phyloP scores from a whole-genome alignment of 2,329 filamentous ascomycete genomes.

The Exophiala calicioides region DNA sequence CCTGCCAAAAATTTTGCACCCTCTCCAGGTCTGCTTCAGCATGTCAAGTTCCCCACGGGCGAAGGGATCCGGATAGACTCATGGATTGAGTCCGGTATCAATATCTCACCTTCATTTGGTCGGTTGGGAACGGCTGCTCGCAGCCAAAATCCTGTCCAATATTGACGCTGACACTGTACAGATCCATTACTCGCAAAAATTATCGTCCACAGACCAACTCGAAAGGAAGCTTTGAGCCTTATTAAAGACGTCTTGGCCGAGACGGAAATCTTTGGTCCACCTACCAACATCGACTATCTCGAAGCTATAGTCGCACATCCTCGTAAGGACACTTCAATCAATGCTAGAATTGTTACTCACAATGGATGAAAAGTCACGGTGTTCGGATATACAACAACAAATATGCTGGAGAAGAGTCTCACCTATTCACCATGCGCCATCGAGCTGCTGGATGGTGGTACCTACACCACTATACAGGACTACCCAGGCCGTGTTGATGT shows the following conservation, averaged over 20 bases:
- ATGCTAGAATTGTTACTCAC: neutral
- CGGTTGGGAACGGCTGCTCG: neutral
- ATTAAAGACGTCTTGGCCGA: conserved; percentile 46
- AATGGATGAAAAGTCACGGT: conserved; percentile 41
- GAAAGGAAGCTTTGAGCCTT: conserved; percentile 45
- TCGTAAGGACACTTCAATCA: neutral
- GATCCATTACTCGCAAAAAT: conserved; percentile 60
- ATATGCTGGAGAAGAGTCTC: conserved; percentile 38
- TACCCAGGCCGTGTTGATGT: conserved; percentile 55
- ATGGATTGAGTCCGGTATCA: conserved; percentile 60
- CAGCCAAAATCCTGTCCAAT: neutral
- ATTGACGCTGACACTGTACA: conserved; percentile 48
- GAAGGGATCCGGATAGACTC: conserved; percentile 60
- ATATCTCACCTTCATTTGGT: conserved; percentile 48
- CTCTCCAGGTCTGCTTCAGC: conserved; percentile 58
- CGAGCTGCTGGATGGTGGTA: conserved; percentile 57
- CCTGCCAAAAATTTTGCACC: conserved; percentile 60
- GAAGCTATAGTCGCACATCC: conserved; percentile 50
- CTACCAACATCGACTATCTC: conserved; percentile 60
- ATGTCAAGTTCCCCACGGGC: conserved; percentile 55
- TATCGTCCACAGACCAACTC: conserved; percentile 53
- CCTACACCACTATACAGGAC: conserved; percentile 61
- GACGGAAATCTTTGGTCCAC: conserved; percentile 53
- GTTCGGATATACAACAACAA: neutral
- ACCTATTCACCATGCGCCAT: conserved; percentile 52